These are phyloP conservation scores for Globisporangium lucens DNA, from an alignment of 352 stramenopile species.

Conservation along the genomic window DNA sequence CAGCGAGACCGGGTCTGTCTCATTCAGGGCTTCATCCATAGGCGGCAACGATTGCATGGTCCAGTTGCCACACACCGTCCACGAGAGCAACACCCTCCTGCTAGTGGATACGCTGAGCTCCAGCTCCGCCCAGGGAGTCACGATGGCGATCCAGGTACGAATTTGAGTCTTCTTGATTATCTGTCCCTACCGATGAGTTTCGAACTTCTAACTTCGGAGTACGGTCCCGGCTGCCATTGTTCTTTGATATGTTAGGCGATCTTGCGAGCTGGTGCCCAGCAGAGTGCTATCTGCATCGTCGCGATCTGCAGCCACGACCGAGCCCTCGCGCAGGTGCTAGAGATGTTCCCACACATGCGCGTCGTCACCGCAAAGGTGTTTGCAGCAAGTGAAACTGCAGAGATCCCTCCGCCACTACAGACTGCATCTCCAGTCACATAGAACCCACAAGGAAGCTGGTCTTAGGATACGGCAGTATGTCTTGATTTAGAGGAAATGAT, in stretches of 20 bases:
- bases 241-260: conserved; percentile 5
- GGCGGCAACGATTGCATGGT: neutral
- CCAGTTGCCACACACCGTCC: neutral
- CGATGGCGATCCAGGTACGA: neutral
- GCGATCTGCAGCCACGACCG: conserved; percentile 10
- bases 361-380: conserved; percentile 8
- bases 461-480: too few relatives aligned
- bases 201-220: too few relatives aligned
- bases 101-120: neutral
- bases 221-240: neutral
- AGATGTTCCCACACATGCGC: neutral
- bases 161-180: neutral
- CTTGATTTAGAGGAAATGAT: too few relatives aligned
- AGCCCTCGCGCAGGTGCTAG: neutral
- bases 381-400: too few relatives aligned
- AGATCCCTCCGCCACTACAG: too few relatives aligned
- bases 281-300: conserved; percentile 6
- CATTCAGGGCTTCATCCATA: neutral
- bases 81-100: neutral
- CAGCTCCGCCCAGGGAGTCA: neutral
- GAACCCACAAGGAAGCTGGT: too few relatives aligned
- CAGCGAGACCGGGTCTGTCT: neutral
- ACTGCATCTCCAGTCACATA: too few relatives aligned
- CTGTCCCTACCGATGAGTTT: too few relatives aligned
- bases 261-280: neutral